Evolutionary conservation across 495 filamentous ascomycete species (phyloP), one percentile per base, ranked within the genome.

Genomic region (Talaromyces proteolyticus): DNA sequence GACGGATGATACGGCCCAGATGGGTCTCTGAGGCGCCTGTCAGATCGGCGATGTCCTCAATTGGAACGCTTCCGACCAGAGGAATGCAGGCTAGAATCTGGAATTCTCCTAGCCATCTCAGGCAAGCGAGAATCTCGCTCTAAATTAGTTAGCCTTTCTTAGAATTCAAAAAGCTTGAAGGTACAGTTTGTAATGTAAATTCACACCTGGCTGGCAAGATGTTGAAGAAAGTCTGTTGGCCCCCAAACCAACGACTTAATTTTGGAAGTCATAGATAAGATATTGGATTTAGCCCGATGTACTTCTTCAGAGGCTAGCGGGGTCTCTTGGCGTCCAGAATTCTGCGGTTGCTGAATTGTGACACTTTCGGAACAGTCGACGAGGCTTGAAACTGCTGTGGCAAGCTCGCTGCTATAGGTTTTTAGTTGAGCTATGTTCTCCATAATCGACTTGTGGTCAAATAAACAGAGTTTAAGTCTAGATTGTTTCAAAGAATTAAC

Each of bases 21-120:
- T 70, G 65, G 1, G 34, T 49, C 43, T 64, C 67, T 6, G 70
- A 63, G 6, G 68, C 41, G 16, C 18, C 41, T 12, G 41, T 43
- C 41, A 73, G 51, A 2, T 68, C 65, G 4, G 71, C 69, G 8
- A 75, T 53, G 25, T 75, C 69, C 23, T 61, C 57, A 37, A 60
- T 50, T 3, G 61, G 56, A n/a, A 69, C 59, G 42, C 53, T 62
- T 17, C 58, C 63, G 12, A 17, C 34, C 3, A 67, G 58, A 0
- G 67, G 71, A 10, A 75, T 69, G 47, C 60, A 70, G 12, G 71
- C 69, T 2, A 73, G 63, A 6, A 75, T 58, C 44, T 72, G 68
- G 47, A 67, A 67, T 21, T 73, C 66, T 3, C 64, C 64, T 14
- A 75, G 57, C 71, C 69, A 75, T 44, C 62, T 51, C 10, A 75